Evolutionary conservation across 257 asterid genomes (phyloP).

Genomic region (Nicotiana tomentosiformis): DNA sequence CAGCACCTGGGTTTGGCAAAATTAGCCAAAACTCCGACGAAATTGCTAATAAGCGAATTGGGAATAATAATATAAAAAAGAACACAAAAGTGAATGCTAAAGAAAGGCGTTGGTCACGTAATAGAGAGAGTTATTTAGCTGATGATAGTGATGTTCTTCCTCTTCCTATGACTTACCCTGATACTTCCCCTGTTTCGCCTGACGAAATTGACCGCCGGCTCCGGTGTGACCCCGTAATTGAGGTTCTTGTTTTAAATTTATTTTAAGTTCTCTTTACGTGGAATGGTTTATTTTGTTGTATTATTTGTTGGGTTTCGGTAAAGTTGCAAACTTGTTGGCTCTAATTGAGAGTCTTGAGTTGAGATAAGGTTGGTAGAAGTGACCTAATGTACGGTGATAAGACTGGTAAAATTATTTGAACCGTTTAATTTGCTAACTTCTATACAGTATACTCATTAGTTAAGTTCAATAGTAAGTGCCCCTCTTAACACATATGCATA

Average conservation of each 20-base stretch:
- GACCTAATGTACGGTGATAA: background rate
- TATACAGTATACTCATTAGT: too few relatives aligned
- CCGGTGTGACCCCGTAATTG: slow-evolving; percentile 51
- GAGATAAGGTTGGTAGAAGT: background rate
- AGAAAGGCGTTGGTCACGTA: slow-evolving; percentile 70
- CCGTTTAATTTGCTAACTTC: background rate
- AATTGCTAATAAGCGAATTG: slow-evolving; percentile 14
- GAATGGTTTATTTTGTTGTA: background rate
- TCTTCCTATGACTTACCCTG: slow-evolving; percentile 81
- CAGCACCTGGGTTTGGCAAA: slow-evolving; percentile 26
- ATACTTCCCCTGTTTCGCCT: slow-evolving; percentile 49
- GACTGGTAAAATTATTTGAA: background rate
- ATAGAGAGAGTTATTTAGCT: slow-evolving; percentile 57
- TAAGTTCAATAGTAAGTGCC: background rate
- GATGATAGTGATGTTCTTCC: slow-evolving; percentile 70
- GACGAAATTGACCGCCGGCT: slow-evolving; percentile 70
- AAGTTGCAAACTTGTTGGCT: background rate
- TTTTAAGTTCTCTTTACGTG: background rate
- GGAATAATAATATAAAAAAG: slow-evolving; percentile 17
- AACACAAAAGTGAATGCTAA: slow-evolving; percentile 50
- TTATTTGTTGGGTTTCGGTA: background rate
- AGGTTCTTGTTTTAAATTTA: slow-evolving; percentile 26
- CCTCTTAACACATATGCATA: background rate
- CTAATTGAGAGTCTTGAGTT: background rate
- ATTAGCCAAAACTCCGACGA: slow-evolving; percentile 31